These are phyloP conservation scores for Ilex aquifolium DNA, from an alignment of 257 asterid species.

Conservation along the genomic window DNA sequence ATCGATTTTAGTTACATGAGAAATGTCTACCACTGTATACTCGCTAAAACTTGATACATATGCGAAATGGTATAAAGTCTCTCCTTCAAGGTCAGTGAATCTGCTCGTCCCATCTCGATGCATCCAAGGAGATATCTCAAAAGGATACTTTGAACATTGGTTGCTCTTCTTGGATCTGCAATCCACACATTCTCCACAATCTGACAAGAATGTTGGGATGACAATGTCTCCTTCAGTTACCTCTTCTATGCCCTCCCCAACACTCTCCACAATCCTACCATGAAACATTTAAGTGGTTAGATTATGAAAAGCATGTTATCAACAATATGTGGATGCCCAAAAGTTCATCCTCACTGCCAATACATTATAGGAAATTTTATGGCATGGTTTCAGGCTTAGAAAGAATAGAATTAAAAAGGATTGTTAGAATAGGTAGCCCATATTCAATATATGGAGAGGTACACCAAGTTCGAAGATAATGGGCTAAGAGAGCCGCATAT, in stretches of 20 bases:
- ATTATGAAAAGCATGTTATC: background rate
- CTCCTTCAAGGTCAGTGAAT: conserved; percentile 67
- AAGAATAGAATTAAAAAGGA: too few relatives aligned
- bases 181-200: conserved; percentile 68
- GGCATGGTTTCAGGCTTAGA: too few relatives aligned
- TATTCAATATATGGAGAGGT: too few relatives aligned
- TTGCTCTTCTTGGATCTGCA: conserved; percentile 84
- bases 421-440: too few relatives aligned
- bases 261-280: conserved; percentile 71
- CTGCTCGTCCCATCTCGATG: conserved; percentile 71
- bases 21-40: conserved; percentile 67
- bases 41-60: conserved; percentile 68
- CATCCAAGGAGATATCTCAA: conserved; percentile 41
- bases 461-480: too few relatives aligned
- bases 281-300: conserved; percentile 11
- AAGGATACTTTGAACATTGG: conserved; percentile 61
- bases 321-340: background rate
- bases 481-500: too few relatives aligned
- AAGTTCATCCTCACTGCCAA: too few relatives aligned
- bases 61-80: conserved; percentile 57
- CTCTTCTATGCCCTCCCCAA: conserved; percentile 59
- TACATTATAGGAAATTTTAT: too few relatives aligned
- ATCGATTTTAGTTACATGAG: conserved; percentile 50
- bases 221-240: conserved; percentile 61
- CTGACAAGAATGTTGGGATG: conserved; percentile 67